Conservation (phyloP, 1,284 basidiomycete species). For the Ceratobasidium sp. region DNA sequence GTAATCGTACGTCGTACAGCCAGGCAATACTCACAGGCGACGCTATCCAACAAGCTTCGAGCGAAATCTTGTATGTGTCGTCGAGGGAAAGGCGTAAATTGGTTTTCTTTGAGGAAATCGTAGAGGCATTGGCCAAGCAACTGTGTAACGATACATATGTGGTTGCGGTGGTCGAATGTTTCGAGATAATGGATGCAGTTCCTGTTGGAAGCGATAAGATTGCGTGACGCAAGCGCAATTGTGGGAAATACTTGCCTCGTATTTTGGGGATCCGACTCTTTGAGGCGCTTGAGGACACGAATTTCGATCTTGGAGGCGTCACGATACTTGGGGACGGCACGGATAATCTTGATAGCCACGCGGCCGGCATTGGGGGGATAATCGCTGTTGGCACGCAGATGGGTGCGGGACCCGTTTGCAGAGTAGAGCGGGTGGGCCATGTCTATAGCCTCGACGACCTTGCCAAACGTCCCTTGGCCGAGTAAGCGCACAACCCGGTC, state of each 20-base stretch:
- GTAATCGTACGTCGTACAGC: slow-evolving; percentile 26
- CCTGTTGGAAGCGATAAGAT: slow-evolving; percentile 55
- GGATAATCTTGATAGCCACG: slow-evolving; percentile 99
- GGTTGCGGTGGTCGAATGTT: slow-evolving; percentile 96
- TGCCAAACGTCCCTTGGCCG: slow-evolving; percentile 98
- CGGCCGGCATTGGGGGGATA: slow-evolving; percentile 52
- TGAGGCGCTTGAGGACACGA: slow-evolving; percentile 88
- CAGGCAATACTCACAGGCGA: slow-evolving; percentile 75
- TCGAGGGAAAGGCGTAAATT: slow-evolving; percentile 94
- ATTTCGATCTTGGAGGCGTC: slow-evolving; percentile 99
- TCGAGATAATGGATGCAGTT: slow-evolving; percentile 97
- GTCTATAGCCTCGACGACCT: slow-evolving; percentile 95
- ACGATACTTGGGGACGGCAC: slow-evolving; percentile 94
- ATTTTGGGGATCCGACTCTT: slow-evolving; percentile 88
- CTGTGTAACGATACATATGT: slow-evolving; percentile 97
- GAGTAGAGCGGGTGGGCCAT: slow-evolving; percentile 58
- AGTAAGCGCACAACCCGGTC: slow-evolving; percentile 89
- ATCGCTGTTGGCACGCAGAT: slow-evolving; percentile 24
- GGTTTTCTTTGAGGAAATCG: slow-evolving; percentile 98
- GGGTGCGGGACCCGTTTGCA: slow-evolving; percentile 41
- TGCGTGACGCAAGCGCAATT: slow-evolving; percentile 38
- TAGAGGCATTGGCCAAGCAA: slow-evolving; percentile 97
- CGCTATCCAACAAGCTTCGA: slow-evolving; percentile 86
- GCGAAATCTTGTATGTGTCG: slow-evolving; percentile 97
- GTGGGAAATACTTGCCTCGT: slow-evolving; percentile 68